phyloP scores from a whole-genome alignment of 2,329 filamentous ascomycete species.

The Paramyrothecium roridum region DNA sequence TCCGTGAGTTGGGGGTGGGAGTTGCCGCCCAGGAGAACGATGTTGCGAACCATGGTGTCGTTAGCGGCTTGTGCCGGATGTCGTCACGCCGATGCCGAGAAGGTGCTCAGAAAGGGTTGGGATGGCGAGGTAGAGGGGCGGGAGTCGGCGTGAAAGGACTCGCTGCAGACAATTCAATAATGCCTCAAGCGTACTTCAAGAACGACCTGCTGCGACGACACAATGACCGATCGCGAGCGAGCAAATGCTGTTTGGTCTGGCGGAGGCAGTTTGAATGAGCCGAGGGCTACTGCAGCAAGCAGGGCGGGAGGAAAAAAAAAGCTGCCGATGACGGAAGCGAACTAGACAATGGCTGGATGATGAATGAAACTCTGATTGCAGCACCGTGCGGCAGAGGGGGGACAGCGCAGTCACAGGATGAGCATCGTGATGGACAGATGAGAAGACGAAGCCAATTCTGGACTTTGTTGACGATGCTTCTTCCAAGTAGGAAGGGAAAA shows the following conservation, averaged over 20 bases:
- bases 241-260: not conserved
- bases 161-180: too few species aligned
- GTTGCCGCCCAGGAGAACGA: conserved; percentile 88
- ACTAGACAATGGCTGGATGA: not conserved
- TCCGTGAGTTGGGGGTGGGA: conserved; percentile 88
- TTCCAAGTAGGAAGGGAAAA: not conserved
- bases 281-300: not conserved
- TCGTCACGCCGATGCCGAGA: conserved; percentile 3
- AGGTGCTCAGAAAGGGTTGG: not conserved
- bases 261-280: not conserved
- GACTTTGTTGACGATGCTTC: not conserved
- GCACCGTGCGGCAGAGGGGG: not conserved
- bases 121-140: not conserved
- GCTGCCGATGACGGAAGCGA: conserved; percentile 3
- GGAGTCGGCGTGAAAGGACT: too few species aligned
- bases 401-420: not conserved
- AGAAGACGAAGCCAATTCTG: not conserved
- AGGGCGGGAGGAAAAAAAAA: conserved; percentile 3
- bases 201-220: not conserved
- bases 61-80: conserved; percentile 10
- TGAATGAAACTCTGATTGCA: not conserved
- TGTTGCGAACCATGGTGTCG: conserved; percentile 80
- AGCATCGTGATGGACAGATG: not conserved
- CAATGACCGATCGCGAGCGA: not conserved
- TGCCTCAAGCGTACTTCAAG: not conserved